Evolutionary conservation across 257 asterid species (phyloP), one percentile per base, ranked within the genome.

Genomic region (Hygrophila difformis): DNA sequence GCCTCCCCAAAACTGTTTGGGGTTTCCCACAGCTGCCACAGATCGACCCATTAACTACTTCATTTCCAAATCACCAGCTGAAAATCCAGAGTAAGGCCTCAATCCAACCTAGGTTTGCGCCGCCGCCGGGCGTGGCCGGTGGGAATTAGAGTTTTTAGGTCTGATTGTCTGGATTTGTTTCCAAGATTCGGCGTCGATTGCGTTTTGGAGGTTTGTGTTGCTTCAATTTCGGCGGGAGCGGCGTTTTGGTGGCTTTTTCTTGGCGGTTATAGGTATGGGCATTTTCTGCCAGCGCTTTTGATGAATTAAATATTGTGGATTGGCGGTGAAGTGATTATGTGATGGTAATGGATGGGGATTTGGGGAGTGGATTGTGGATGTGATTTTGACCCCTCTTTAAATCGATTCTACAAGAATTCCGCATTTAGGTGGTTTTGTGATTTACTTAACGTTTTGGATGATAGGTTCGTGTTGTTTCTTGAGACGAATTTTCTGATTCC

Each of bases 171-270:
- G 56, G 26, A 33, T 44, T 51, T 42, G 26, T 16, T 7, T 31
- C 48, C 41, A 1, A 47, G 23, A 43, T 28, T 26, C 17, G 15
- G 6, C 3, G 6, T 46, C 34, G 43, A 31, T 52, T 35, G 60
- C 17, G 18, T 61, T 26, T 15, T 12, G 18, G 41, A 10, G 12
- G 33, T 26, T 26, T 26, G 31, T 26, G 31, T 49, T 37, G 62
- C 55, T 15, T 47, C 12, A 20, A 16, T 48, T 61, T 57, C 53
- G 74, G 75, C 67, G 61, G 51, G 67, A 4, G 62, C 57, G 23
- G 49, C 56, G 64, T 54, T 35, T 35, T 34, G 52, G 40, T 15
- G 53, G 56, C 49, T 58, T 22, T 39, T 41, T 18, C 12, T 21
- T 28, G 2, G 18, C 26, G 29, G 35, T 54, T 49, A 12, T 12